These are phyloP conservation scores for Viola pubescens DNA, from an alignment of 441 rosid genomes.

Conservation along the genomic window DNA sequence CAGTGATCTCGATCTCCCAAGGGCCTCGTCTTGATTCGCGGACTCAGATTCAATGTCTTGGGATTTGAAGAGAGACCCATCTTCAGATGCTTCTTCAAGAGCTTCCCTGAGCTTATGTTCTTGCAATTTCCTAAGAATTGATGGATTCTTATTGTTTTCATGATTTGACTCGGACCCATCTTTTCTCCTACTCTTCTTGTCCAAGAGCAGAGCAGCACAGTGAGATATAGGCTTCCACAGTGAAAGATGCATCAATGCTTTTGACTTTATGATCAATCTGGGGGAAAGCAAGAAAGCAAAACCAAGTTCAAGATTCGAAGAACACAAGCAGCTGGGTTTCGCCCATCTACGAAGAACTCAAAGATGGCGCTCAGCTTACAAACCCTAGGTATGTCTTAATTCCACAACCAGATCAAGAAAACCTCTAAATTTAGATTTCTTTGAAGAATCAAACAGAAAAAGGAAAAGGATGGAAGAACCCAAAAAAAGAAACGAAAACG, in stretches of 20 bases:
- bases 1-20: constrained; percentile 83
- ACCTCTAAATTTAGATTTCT: constrained; percentile 20
- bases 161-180: constrained; percentile 56
- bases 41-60: constrained; percentile 59
- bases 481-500: constrained; percentile 14
- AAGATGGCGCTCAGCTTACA: constrained; percentile 9
- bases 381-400: constrained; percentile 31
- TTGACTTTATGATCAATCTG: constrained; percentile 15
- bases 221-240: constrained; percentile 95
- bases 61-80: constrained; percentile 78
- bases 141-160: constrained; percentile 41
- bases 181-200: constrained; percentile 80
- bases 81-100: constrained; percentile 91
- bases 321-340: constrained; percentile 14
- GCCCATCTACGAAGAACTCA: constrained; percentile 36
- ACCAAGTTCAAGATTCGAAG: constrained; percentile 22
- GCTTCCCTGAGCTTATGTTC: constrained; percentile 85
- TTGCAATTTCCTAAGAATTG: constrained; percentile 50
- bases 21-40: constrained; percentile 46
- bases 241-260: constrained; percentile 78
- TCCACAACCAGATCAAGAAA: constrained; percentile 37
- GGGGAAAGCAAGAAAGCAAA: constrained; percentile 17
- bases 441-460: constrained; percentile 14
- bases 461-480: constrained; percentile 8
- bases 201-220: constrained; percentile 89